Base-by-base conservation (phyloP, 2,329 filamentous ascomycete species). In the Alternaria metachromatica region DNA sequence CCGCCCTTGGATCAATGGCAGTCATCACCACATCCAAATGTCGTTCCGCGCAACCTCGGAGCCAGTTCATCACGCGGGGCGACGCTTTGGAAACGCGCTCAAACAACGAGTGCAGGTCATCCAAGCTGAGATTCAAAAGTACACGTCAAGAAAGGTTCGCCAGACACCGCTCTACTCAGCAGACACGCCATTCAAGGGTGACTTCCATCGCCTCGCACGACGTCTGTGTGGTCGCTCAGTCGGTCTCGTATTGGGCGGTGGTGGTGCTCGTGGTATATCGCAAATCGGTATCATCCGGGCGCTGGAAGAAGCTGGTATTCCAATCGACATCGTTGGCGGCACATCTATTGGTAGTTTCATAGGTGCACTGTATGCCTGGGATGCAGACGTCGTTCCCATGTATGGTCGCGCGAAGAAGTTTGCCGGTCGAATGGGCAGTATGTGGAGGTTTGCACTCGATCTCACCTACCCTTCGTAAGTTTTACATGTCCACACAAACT, bases 21-120 rank as follows among this genome's bases (percentile, higher is more conserved):
- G 95, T 6, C 96, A 99, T 78, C 96, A 97, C 76, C 96, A 99
- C 72, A 92, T 99, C 12, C 96, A 99, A 74, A 98, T 99, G 96
- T 87, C 92, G 0, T 95, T 96, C 78, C 88, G 91, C 43, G 86
- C 90, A 4, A 90, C 92, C 49, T 84, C 90, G 1, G 90, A 97
- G 68, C 92, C 94, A 3, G 88, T 92, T 0, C 90, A 94, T 72
- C 87, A 90, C 20, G 89, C 90, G 13, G 87, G 88, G 2, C 93
- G 93, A 71, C 90, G 91, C 55, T 90, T 97, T 15, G 94, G 95
- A 1, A 92, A 91, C 5, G 93, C 91, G 1, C 83, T 99, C 64
- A 98, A 97, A 78, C 92, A 97, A 75, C 86, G 94, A 37, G 96
- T 99, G 6, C 95, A 99, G 78, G 94, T 96, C 6, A 80, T 99